Base-by-base conservation (phyloP, 2,329 filamentous ascomycete genomes). In the Xylaria arbuscula region DNA sequence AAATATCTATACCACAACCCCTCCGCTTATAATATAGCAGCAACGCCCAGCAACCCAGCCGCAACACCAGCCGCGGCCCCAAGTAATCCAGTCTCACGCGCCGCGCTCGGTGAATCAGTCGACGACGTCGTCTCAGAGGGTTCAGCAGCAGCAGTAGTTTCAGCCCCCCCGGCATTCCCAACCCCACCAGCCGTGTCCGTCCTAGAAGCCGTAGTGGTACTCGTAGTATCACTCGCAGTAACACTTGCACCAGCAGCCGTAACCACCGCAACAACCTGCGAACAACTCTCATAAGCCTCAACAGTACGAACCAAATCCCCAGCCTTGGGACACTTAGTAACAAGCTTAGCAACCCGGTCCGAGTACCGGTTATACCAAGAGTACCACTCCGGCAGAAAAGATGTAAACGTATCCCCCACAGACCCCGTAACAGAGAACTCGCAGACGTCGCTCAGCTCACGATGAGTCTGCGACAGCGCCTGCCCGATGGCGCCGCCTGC, bases 391-490 rank as follows among this genome's bases (percentile, higher is more conserved):
- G 75, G 75, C 58, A 76, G 60, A 62, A 72, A 76, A 51, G 60
- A 50, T 1, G 75, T 74, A 45, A 72, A 75, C 1, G 62, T 58
- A 1, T 64, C 67, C 28, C 73, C 74, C 22, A 64, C 69, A n/a
- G 63, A 11, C 9, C 74, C 75, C 7, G 74, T 76, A 59, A 76
- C 53, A 1, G 65, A 68, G 66, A 75, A 76, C 15, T 66, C 62
- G 70, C 75, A 76, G 36, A 76, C 74, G 28, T 67, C 66, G 10
- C 71, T 60, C n/a, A 75, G 60, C 24, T 61, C 51, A 42, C 75
- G 69, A 47, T 72, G 71, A 45, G 74, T 73, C 70, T 76, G 75
- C 70, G 70, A 65, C 51, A 76, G 70, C 38, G 73, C 75, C 69
- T 76, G 75, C 34, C 48, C 45, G 28, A 75, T 45, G 15, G 70